A percentile compares a stretch with the other conserved stretches of the same genome.
These are phyloP conservation scores for Phytopythium litorale DNA, from an alignment of 352 stramenopile species.

Conservation along the genomic window DNA sequence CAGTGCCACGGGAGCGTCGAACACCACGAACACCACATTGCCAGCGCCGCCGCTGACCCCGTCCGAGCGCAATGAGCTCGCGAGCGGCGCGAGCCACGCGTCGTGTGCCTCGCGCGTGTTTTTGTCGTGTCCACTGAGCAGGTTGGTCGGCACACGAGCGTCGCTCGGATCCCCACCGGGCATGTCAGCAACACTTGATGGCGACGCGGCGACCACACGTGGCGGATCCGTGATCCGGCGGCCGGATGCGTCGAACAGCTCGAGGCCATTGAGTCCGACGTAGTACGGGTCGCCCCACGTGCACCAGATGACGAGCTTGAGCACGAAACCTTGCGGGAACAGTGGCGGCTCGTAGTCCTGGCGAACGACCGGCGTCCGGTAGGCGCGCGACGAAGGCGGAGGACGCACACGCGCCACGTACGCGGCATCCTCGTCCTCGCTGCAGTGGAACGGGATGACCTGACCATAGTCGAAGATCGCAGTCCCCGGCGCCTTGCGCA, in stretches of 20 bases:
- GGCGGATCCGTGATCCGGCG: conserved; percentile 31
- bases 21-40: conserved; percentile 73
- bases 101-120: conserved; percentile 74
- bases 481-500: conserved; percentile 79
- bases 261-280: conserved; percentile 74
- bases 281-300: conserved; percentile 87
- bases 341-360: conserved; percentile 88
- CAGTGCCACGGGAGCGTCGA: conserved; percentile 63
- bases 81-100: conserved; percentile 67
- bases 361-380: conserved; percentile 69
- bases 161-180: conserved; percentile 24
- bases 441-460: conserved; percentile 33
- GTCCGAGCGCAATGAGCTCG: conserved; percentile 50
- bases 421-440: conserved; percentile 5
- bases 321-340: conserved; percentile 78
- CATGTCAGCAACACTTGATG: conserved; percentile 57
- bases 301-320: conserved; percentile 80
- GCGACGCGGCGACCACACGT: conserved; percentile 40
- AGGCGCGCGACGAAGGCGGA: conserved; percentile 34
- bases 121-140: conserved; percentile 66
- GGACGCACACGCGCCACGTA: conserved; percentile 42
- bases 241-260: conserved; percentile 67
- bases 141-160: conserved; percentile 46
- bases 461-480: conserved; percentile 74
- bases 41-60: conserved; percentile 15